Conservation (phyloP, 129 eudicot genomes). For the Rutidosis leptorrhynchoides region DNA sequence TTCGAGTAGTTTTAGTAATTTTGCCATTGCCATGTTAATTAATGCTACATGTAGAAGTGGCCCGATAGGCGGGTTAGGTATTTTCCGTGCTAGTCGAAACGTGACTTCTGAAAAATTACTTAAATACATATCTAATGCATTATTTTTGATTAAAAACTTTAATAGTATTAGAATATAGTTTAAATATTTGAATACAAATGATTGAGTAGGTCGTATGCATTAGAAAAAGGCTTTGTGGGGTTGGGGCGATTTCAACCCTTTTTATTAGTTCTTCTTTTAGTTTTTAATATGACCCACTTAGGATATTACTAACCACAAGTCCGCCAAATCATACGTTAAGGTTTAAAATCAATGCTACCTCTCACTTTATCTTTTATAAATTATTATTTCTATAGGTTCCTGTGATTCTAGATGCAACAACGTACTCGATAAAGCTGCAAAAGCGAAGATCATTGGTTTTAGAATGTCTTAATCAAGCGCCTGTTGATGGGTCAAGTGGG, state of each 20-base stretch:
- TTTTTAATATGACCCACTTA: background rate
- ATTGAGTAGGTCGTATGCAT: background rate
- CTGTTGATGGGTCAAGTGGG: slow-evolving; percentile 94
- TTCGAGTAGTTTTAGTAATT: no score
- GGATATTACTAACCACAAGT: background rate
- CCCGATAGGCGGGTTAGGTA: background rate
- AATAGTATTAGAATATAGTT: background rate
- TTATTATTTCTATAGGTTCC: slow-evolving; percentile 59
- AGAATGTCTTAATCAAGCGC: slow-evolving; percentile 95
- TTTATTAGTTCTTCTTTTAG: background rate
- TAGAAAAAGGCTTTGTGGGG: background rate
- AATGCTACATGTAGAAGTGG: background rate
- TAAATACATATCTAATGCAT: background rate
- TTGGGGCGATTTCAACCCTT: background rate
- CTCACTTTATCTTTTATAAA: background rate
- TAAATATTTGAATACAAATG: background rate
- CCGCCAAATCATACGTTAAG: background rate
- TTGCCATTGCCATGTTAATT: no score
- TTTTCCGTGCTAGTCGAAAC: background rate
- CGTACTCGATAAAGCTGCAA: slow-evolving; percentile 77
- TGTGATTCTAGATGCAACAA: slow-evolving; percentile 76
- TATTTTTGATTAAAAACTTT: background rate
- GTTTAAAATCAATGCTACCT: background rate
- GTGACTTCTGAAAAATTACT: background rate
- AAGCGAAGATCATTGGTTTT: slow-evolving; percentile 69